Percentiles rank a stretch among this genome's conserved stretches.
Conservation (phyloP, 148 eudicot species). For the Polygonum aviculare region DNA sequence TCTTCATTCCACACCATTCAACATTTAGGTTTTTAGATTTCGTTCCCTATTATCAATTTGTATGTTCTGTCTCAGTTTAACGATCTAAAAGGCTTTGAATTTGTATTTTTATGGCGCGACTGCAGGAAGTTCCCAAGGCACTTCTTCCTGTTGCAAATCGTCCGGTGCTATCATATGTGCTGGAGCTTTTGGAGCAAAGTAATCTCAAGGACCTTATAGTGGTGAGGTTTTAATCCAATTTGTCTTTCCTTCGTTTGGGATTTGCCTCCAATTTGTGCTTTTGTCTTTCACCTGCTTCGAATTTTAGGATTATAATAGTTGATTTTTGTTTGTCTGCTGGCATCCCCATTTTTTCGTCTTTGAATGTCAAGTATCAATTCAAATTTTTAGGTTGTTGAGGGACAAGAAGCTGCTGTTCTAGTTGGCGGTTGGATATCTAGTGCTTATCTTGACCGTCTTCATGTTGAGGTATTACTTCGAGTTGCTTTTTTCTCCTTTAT, state of each 20-base stretch:
- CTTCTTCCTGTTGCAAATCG: constrained; percentile 91
- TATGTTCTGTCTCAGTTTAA: not conserved
- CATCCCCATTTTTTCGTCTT: not conserved
- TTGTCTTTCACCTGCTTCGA: not conserved
- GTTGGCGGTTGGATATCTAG: constrained; percentile 81
- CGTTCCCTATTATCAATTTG: not conserved
- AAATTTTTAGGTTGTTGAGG: constrained; percentile 71
- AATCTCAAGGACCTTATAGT: constrained; percentile 81
- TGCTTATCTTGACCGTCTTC: constrained; percentile 77
- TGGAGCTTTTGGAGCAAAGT: constrained; percentile 80
- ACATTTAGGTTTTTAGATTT: constrained; percentile 5
- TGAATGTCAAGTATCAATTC: not conserved
- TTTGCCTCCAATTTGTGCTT: not conserved
- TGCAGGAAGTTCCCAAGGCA: constrained; percentile 88
- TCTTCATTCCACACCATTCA: not conserved
- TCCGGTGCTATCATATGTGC: constrained; percentile 71
- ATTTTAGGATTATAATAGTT: not conserved
- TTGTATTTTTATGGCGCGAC: not conserved
- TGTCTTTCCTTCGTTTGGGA: not conserved
- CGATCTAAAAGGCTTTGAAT: not conserved
- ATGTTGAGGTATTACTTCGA: constrained; percentile 44
- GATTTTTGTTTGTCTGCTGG: not conserved
- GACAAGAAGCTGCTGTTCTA: constrained; percentile 64
- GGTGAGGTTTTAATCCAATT: constrained; percentile 31
- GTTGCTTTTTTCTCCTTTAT: not conserved